phyloP scores from a whole-genome alignment of 352 stramenopile species.

The Phytophthora niederhauseri region DNA sequence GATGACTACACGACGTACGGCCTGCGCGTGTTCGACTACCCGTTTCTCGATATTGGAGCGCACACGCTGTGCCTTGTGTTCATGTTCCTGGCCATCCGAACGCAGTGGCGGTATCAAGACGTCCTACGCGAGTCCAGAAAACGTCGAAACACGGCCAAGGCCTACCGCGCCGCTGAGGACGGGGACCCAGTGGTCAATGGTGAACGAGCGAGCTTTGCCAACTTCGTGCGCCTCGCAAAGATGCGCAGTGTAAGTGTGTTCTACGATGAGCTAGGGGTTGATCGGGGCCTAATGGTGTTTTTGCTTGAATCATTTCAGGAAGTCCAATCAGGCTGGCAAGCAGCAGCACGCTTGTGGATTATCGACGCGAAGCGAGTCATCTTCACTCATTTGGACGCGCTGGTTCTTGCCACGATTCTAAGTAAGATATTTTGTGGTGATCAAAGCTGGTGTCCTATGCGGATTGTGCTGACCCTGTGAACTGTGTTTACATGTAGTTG shows the following conservation, averaged over 20 bases:
- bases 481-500: no score
- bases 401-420: conserved; percentile 85
- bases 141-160: conserved; percentile 31
- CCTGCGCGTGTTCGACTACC: conserved; percentile 72
- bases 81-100: conserved; percentile 84
- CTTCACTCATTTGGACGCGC: conserved; percentile 74
- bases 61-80: conserved; percentile 81
- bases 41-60: conserved; percentile 72
- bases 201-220: conserved; percentile 39
- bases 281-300: not conserved
- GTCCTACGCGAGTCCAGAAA: conserved; percentile 54
- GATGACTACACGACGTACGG: conserved; percentile 65
- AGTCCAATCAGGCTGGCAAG: conserved; percentile 58
- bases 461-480: conserved; percentile 12
- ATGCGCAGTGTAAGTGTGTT: conserved; percentile 49
- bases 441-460: not conserved
- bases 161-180: conserved; percentile 12
- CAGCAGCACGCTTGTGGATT: conserved; percentile 65
- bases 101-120: conserved; percentile 74
- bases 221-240: conserved; percentile 51
- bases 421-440: conserved; percentile 39
- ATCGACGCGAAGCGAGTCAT: conserved; percentile 75
- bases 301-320: conserved; percentile 34
- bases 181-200: conserved; percentile 19
- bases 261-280: not conserved